A percentile compares a stretch with the other conserved stretches of the same genome.
Evolutionary conservation across 176 grass and related monocot species (phyloP).

Genomic region (Phoenix dactylifera): DNA sequence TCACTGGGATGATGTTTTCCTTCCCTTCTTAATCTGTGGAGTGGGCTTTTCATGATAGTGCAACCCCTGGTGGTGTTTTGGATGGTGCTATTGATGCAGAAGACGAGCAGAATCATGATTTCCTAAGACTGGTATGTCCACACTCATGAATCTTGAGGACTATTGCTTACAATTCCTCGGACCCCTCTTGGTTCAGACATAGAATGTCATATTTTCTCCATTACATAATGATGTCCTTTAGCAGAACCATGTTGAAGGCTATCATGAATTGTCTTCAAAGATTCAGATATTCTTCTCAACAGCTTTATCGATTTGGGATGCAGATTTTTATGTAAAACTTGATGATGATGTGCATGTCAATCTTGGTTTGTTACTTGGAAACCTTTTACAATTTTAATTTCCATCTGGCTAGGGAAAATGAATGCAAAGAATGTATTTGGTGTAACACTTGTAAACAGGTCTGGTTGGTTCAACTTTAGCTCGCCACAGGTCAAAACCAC

Average conservation of each 20-base stretch:
- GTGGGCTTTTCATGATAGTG: constrained; percentile 10
- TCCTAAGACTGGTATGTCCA: constrained; percentile 55
- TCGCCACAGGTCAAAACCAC: constrained; percentile 42
- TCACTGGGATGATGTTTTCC: no score
- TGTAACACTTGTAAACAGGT: constrained; percentile 19
- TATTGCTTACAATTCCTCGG: no score
- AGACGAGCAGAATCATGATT: constrained; percentile 50
- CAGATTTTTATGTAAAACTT: constrained; percentile 18
- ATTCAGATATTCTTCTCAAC: constrained; percentile 55
- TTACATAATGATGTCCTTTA: background rate
- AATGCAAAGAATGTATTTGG: no score
- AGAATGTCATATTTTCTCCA: no score
- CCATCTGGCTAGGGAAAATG: no score
- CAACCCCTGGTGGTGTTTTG: constrained; percentile 28
- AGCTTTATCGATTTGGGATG: constrained; percentile 48
- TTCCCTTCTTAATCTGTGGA: no score
- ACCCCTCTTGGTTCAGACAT: no score
- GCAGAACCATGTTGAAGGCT: constrained; percentile 57
- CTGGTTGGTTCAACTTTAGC: constrained; percentile 47
- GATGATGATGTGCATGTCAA: constrained; percentile 76
- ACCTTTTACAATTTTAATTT: constrained; percentile 4
- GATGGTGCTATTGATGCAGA: constrained; percentile 42
- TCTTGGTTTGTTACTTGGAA: constrained; percentile 34
- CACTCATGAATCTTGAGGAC: background rate
- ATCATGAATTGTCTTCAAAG: constrained; percentile 42